These are phyloP conservation scores for Eragrostis tef DNA, from an alignment of 202 grass and related monocot genomes.

Conservation along the genomic window DNA sequence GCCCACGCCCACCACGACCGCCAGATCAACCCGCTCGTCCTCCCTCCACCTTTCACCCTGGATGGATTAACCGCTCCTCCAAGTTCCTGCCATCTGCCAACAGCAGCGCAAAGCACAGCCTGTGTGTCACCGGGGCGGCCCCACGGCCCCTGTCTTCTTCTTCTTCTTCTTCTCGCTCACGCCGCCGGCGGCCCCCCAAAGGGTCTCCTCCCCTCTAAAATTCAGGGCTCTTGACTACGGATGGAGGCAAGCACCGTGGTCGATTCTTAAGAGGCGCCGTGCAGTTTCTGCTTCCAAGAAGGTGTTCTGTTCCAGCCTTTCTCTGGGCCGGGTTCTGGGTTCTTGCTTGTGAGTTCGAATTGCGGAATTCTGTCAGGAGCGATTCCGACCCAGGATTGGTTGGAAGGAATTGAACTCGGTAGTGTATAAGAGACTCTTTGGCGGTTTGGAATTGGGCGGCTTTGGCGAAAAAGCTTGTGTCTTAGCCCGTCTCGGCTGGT, in stretches of 20 bases:
- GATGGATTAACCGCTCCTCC: background rate
- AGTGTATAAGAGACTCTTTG: background rate
- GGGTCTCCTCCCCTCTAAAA: background rate
- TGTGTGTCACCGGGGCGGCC: conserved; percentile 12
- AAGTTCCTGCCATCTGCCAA: background rate
- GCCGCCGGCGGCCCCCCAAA: background rate
- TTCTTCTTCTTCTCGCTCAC: conserved; percentile 8
- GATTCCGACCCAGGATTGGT: background rate
- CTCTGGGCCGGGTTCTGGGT: background rate
- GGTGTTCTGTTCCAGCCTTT: background rate
- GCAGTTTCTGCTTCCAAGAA: conserved; percentile 3
- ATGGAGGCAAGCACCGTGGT: background rate
- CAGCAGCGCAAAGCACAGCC: conserved; percentile 5
- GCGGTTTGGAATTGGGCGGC: conserved; percentile 11
- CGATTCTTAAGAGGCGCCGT: background rate
- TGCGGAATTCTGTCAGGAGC: background rate
- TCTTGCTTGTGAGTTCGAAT: conserved; percentile 8
- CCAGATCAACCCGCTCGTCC: background rate
- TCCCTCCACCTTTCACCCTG: background rate
- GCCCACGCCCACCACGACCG: background rate
- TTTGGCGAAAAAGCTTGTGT: background rate
- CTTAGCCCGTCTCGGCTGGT: conserved; percentile 15
- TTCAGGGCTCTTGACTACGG: conserved; percentile 24
- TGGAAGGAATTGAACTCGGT: conserved; percentile 10
- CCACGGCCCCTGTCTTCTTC: conserved; percentile 27